Evolutionary conservation across 345 rosid genomes (phyloP), one percentile per base, ranked within the genome.

Genomic region (Moricandia arvensis): DNA sequence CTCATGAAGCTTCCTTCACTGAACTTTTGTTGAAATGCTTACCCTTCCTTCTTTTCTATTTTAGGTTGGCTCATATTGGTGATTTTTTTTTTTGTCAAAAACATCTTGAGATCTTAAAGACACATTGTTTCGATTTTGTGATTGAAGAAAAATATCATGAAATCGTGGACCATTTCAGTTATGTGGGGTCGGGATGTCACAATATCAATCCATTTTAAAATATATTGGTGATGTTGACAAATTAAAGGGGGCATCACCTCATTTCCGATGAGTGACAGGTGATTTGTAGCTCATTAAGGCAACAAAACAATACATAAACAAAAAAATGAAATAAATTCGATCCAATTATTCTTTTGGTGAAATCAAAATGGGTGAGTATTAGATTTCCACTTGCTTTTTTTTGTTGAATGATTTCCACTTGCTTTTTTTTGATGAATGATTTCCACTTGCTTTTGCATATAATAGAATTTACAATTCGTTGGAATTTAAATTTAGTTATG

Each of bases 321-420:
- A 8, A 26, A 59, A 53, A 15, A 58, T 38, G 27, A 15, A 58
- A 60, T 30, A 30, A 5, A 60, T 18, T 51, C 29, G 55, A 4
- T 21, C 16, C 31, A 31, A 8, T 61, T 60, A 16, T 33, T 8
- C 35, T 45, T 30, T 58, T 49, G 49, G 49, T n/a, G 8, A 60
- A 29, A 6, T 6, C 12, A 63, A 37, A 72, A 53, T 73, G 63
- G 38, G 38, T 9, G 33, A 51, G 29, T 73, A 63, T 37, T 63
- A 53, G 76, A 73, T 63, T 35, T 53, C 76, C 69, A 73, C 69
- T 45, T 13, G 17, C 17, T 63, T 51, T 24, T 31, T n/a, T 29
- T 29, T 2, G 31, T 1, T 29, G 31, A 29, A 29, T 35, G 76
- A 73, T 63, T 35, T 63, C 76, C 69, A 73, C 69, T 45, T 45